Evolutionary conservation across 495 filamentous ascomycete genomes (phyloP), one percentile per base, ranked within the genome.

Genomic region (Darksidea phi): DNA sequence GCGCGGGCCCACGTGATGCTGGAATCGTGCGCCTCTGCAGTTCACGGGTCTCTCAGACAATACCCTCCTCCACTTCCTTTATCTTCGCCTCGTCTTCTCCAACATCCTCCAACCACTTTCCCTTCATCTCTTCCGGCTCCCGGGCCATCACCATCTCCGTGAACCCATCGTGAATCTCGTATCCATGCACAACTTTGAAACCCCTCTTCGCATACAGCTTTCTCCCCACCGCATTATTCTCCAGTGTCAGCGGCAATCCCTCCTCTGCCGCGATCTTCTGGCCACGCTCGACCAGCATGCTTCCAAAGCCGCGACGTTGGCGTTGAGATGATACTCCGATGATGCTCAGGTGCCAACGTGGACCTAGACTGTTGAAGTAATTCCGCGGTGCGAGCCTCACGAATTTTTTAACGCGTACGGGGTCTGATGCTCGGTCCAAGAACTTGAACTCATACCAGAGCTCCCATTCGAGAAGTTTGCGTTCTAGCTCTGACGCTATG

Each of bases 391-490:
- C 20, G 17, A 32, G 20, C 0, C 46, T n/a, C 5, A 17, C 5
- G 25, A 47, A 48, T 26, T 38, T 20, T 12, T 36, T 38, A n/a
- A 57, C 18, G 15, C 57, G 57, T 10, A 46, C 26, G 15, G 6
- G 20, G 28, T 61, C 57, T 0, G 52, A 52, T 15, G 53, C 57
- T 4, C 57, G 57, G 38, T 61, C 51, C 1, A 61, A 23, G n/a
- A 61, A 25, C 11, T 52, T 52, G 6, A 28, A 23, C 25, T 66
- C 57, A 23, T 66, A 66, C 25, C 23, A 66, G 1, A 52, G 45
- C 45, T 66, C 63, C 63, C 63, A 66, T 6, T 45, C 51, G 13
- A 66, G 53, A 1, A 66, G 45, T 37, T 57, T 46, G 6, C 63
- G 57, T 32, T 66, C 63, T 13, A 66, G 18, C 20, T 57, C 63